A percentile compares a stretch with the other conserved stretches of the same genome.
Evolutionary conservation across 345 rosid genomes (phyloP).

Genomic region (Mangifera indica): DNA sequence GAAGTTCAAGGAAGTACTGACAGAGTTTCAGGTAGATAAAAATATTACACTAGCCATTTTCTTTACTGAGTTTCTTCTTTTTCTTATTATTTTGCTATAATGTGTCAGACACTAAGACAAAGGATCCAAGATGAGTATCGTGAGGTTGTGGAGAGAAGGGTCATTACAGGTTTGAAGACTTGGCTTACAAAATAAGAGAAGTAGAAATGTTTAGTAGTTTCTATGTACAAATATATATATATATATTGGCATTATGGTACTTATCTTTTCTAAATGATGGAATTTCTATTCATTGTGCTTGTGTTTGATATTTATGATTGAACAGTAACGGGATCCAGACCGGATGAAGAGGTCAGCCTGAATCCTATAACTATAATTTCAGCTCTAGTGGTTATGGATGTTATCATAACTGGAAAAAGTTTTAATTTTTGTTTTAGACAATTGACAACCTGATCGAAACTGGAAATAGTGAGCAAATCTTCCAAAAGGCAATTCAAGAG

Average conservation of each 20-base stretch:
- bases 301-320: constrained; percentile 17
- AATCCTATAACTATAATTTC: constrained; percentile 12
- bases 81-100: constrained; percentile 15
- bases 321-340: constrained; percentile 65
- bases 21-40: constrained; percentile 73
- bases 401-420: constrained; percentile 25
- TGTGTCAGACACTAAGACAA: constrained; percentile 69
- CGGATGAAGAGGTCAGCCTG: constrained; percentile 63
- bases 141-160: constrained; percentile 85
- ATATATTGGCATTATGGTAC: neutral
- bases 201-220: neutral
- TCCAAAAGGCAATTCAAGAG: constrained; percentile 89
- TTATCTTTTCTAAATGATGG: neutral
- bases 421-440: constrained; percentile 41
- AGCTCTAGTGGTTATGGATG: constrained; percentile 15
- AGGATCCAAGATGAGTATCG: constrained; percentile 89
- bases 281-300: constrained; percentile 10
- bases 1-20: constrained; percentile 69
- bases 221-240: neutral
- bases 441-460: constrained; percentile 87
- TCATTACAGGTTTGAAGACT: constrained; percentile 61
- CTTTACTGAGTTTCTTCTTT: neutral
- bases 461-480: constrained; percentile 90
- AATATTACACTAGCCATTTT: neutral
- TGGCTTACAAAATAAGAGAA: constrained; percentile 4